phyloP scores from a whole-genome alignment of 306 rosid genomes.

The Betula pendula region DNA sequence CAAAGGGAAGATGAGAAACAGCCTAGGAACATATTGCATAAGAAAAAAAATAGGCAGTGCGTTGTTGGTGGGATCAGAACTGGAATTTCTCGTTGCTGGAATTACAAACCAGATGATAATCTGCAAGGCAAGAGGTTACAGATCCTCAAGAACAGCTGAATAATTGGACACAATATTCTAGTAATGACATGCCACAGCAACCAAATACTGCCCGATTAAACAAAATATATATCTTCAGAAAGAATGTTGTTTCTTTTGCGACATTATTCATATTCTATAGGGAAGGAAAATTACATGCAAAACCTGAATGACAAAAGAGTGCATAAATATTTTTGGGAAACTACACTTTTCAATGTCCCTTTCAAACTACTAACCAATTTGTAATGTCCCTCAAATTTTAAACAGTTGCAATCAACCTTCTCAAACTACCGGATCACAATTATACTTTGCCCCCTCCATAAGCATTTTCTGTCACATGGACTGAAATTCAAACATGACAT shows the following conservation, averaged over 20 bases:
- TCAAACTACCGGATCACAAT: too few relatives aligned
- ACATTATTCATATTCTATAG: not conserved
- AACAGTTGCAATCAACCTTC: too few relatives aligned
- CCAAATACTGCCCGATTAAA: not conserved
- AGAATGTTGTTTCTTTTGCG: too few relatives aligned
- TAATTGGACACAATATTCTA: not conserved
- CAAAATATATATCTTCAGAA: not conserved
- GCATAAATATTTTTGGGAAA: too few relatives aligned
- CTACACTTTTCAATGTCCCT: too few relatives aligned
- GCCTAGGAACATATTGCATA: conserved; percentile 73
- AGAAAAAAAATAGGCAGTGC: conserved; percentile 78
- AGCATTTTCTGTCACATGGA: too few relatives aligned
- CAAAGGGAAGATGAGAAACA: conserved; percentile 83
- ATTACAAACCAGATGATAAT: conserved; percentile 77
- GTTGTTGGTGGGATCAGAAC: conserved; percentile 73
- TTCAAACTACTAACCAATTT: too few relatives aligned
- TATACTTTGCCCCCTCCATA: too few relatives aligned
- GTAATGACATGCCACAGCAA: not conserved
- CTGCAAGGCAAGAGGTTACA: conserved; percentile 39
- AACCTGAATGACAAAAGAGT: too few relatives aligned
- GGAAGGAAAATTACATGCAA: too few relatives aligned
- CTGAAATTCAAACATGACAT: too few relatives aligned
- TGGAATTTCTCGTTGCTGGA: conserved; percentile 50
- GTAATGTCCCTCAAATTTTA: too few relatives aligned
- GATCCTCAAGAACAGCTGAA: not conserved